Conservation (phyloP, 768 basidiomycete genomes). For the Auricularia sp. region DNA sequence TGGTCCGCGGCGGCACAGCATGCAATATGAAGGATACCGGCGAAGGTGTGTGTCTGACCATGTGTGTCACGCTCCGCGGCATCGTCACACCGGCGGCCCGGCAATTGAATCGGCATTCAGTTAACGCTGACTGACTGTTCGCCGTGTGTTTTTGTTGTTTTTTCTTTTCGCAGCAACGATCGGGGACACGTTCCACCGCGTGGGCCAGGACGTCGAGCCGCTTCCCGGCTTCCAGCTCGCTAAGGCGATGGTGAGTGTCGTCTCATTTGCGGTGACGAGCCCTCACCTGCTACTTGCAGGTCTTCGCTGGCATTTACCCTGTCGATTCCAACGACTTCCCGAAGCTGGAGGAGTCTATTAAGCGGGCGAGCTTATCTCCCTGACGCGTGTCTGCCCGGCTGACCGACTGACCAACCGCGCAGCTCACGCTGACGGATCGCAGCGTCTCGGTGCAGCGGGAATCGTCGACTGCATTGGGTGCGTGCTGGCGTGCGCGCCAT, state of each 20-base stretch:
- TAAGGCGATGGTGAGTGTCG: conserved; percentile 73
- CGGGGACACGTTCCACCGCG: conserved; percentile 83
- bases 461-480: conserved; percentile 70
- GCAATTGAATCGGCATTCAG: conserved; percentile 1
- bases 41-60: conserved; percentile 48
- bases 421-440: conserved; percentile 80
- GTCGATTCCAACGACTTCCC: conserved; percentile 84
- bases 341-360: conserved; percentile 93
- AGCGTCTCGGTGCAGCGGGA: conserved; percentile 87
- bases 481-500: neutral
- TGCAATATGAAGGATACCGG: conserved; percentile 98
- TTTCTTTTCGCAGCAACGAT: conserved; percentile 54
- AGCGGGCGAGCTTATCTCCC: conserved; percentile 44
- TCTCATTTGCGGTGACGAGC: neutral
- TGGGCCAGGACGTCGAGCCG: conserved; percentile 64
- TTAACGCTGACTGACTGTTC: no score
- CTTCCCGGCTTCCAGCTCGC: conserved; percentile 87
- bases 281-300: conserved; percentile 33
- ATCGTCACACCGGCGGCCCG: no score
- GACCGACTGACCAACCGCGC: conserved; percentile 9
- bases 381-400: neutral
- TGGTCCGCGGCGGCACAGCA: conserved; percentile 28
- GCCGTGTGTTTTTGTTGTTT: no score
- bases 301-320: conserved; percentile 92
- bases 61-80: neutral